phyloP scores from a whole-genome alignment of 225 moss, liverwort and hornwort species.

The Thuidium tamariscinum region DNA sequence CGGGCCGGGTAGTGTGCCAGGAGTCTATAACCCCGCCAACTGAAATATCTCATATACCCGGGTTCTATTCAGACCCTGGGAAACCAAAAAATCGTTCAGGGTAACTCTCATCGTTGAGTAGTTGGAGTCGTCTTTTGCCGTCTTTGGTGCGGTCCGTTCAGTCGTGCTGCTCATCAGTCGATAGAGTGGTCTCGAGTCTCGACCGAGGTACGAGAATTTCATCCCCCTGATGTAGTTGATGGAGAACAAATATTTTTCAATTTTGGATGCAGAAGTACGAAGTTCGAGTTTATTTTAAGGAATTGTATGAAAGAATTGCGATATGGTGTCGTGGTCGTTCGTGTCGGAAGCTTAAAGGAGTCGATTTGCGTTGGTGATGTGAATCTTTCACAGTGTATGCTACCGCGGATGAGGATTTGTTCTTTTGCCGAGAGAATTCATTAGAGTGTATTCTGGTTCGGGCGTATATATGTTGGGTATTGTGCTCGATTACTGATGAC shows the following conservation, averaged over 20 bases:
- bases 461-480: background rate
- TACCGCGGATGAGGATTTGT: background rate
- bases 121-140: background rate
- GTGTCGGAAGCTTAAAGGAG: background rate
- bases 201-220: background rate
- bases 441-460: too few species aligned
- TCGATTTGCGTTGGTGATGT: background rate
- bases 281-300: background rate
- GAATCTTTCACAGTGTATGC: background rate
- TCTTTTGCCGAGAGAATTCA: background rate
- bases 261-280: background rate
- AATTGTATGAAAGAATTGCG: background rate
- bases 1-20: background rate
- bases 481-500: background rate
- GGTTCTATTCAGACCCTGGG: background rate
- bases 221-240: background rate
- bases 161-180: background rate
- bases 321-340: background rate
- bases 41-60: background rate
- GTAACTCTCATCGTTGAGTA: background rate
- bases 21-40: background rate
- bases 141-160: background rate
- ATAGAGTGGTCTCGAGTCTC: background rate
- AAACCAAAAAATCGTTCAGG: too few species aligned
- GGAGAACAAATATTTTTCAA: background rate